Base-by-base conservation (phyloP, 1,284 basidiomycete genomes). In the Xanthoconium separans region DNA sequence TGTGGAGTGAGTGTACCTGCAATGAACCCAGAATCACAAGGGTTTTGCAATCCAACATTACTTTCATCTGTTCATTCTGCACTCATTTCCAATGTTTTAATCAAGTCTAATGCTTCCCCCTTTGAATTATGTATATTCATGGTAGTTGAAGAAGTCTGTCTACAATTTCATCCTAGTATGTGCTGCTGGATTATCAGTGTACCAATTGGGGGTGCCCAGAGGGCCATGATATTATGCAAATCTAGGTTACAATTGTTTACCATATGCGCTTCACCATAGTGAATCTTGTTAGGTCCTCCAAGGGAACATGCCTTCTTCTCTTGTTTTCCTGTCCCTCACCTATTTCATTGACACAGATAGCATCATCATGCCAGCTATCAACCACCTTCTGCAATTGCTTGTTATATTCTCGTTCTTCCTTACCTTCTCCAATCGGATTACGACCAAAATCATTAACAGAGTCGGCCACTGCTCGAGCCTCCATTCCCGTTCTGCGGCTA, bases 241-340 rank as follows among this genome's bases (percentile, higher is more conserved):
- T 16, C 16, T 36, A 36, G 12, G 6, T 33, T 33, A 36, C 34
- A 36, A 36, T 11, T 33, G 13, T 33, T 61, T 30, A 95, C 91
- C 91, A 95, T 50, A 95, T 95, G 43, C 91, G 80, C 68, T 95
- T 95, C 37, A 95, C 89, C 93, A 96, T 96, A 22, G 93, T 95
- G 76, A 90, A 96, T 54, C 93, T 73, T 37, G 91, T 95, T 54
- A 95, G 79, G 63, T 95, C 92, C 66, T 95, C 92, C 55, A 96
- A 70, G 53, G 83, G 81, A 57, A 89, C 79, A 58, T 82, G 84
- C 63, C 77, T 85, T 71, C 83, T 82, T 34, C 78, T 77, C 30
- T 63, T 61, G 31, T 53, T 56, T 15, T 41, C 57, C 10, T 46
- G 47, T 15, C 58, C 51, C 44, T 89, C 87, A 1, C 86, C 88